Base-by-base conservation (phyloP, 306 rosid genomes). In the Lotus japonicus region DNA sequence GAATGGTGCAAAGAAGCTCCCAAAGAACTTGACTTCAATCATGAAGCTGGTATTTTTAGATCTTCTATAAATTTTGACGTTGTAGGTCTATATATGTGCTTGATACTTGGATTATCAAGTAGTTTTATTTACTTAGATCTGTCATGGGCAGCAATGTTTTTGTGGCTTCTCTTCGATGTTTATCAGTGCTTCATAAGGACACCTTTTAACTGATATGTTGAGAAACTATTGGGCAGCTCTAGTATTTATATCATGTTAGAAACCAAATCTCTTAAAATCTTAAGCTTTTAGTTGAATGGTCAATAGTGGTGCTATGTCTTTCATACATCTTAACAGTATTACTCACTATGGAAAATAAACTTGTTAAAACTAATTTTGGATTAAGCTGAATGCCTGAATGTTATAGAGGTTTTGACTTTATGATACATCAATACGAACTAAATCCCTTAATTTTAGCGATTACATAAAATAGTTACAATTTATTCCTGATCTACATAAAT, bases 1-100 rank as follows among this genome's bases (percentile, higher is more conserved):
- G 99, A 95, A 81, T 95, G 99, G 97, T 95, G 99, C 99, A 88
- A 80, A 85, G 99, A 95, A 85, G 96, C 92, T 81, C 99, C 99
- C 38, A 95, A 91, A 77, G 99, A 95, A 71, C 92, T 95, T 48
- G 95, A 95, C 79, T 91, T 90, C 86, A 91, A 85, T 81, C 88
- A 7, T 51, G 99, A 95, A 83, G 97, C 99, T 58, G 99, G 99
- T 95, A 82, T 55, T 62, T 58, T 78, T 13, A 21, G 35, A 68
- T 66, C 50, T 55, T 75, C 8, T 59, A 42, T 61, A 65, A 70
- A 64, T 55, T 77, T 62, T 49, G 18, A 44, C 19, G 52, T 50
- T 5, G 42, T 58, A 17, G 66, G 49, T 44, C 51, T 55, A 51
- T 38, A 72, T 51, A 31, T 42, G 67, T 63, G 41, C 70, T 54